phyloP scores from a whole-genome alignment of 2,329 filamentous ascomycete species.

The Cryphonectria nitschkei region DNA sequence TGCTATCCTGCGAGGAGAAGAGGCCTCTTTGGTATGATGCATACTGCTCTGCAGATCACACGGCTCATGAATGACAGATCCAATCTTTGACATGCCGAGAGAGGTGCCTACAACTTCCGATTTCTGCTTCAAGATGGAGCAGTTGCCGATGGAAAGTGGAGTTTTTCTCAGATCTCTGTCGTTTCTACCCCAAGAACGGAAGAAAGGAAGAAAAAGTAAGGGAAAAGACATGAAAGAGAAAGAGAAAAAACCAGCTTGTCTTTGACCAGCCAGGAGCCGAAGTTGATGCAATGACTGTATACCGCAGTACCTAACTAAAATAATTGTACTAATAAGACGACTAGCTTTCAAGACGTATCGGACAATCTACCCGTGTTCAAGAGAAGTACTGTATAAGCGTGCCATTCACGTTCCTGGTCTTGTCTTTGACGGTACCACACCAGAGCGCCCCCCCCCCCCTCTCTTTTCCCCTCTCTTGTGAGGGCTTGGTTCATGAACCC shows the following conservation, averaged over 20 bases:
- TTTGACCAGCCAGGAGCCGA: no score
- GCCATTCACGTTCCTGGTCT: not conserved
- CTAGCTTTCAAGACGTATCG: not conserved
- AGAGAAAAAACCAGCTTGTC: no score
- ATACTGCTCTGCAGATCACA: not conserved
- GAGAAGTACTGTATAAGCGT: not conserved
- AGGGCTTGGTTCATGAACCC: not conserved
- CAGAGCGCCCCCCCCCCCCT: not conserved
- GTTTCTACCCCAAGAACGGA: no score
- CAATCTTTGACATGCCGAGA: not conserved
- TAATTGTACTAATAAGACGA: no score
- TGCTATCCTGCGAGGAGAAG: not conserved
- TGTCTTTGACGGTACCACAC: not conserved
- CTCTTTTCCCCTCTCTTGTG: no score
- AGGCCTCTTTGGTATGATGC: not conserved
- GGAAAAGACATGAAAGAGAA: no score
- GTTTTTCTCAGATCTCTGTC: no score
- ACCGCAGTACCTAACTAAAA: no score
- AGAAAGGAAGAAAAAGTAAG: no score
- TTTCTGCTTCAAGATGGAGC: not conserved
- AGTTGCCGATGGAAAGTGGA: not conserved
- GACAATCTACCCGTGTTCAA: not conserved
- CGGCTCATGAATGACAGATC: not conserved
- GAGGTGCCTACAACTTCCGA: not conserved
- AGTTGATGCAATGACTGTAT: no score